Evolutionary conservation across 768 basidiomycete genomes (phyloP), one percentile per base, ranked within the genome.

Genomic region (Neoboletus brunneissimus): DNA sequence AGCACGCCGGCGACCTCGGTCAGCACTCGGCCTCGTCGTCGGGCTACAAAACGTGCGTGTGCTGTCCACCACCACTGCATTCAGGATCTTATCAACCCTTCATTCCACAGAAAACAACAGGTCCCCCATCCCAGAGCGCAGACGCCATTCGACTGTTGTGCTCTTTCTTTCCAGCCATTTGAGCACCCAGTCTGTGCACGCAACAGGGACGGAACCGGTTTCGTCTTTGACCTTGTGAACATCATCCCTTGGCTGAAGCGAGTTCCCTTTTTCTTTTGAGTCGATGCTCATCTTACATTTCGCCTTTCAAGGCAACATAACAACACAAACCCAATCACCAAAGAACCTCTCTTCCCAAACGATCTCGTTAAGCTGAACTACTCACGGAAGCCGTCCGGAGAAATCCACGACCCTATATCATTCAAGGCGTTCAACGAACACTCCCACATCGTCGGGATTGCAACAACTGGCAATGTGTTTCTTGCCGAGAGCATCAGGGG

Each of bases 351-450:
- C n/a, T 68, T 74, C 4, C 88, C 90, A 0, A 78, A 84, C 8
- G 87, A 90, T 57, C 81, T 94, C 53, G 88, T 93, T 45, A 81
- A 82, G n/a, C 79, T 93, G 31, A 80, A 90, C 67, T 94, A 93
- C 66, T 84, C 87, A 1, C 81, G 92, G 58, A 95, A 95, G 71
- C 77, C 89, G 3, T 85, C 92, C 25, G 89, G 89, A 38, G 89
- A 94, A 71, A 83, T 91, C 13, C 88, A 97, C 69, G 97, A 99
- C 70, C 97, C 97, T 0, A 94, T 99, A 43, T 93, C 94, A 4
- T 99, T 96, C 83, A 98, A 98, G 71, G 89, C 91, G 2, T 97
- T 99, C 80, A 94, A 82, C 67, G 89, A 96, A 59, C 96, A 98
- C 70, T 95, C 96, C 1, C 91, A 98, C 67, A 91, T 99, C 53